Evolutionary conservation across 768 basidiomycete species (phyloP).

Genomic region (Leccinellum albellum): DNA sequence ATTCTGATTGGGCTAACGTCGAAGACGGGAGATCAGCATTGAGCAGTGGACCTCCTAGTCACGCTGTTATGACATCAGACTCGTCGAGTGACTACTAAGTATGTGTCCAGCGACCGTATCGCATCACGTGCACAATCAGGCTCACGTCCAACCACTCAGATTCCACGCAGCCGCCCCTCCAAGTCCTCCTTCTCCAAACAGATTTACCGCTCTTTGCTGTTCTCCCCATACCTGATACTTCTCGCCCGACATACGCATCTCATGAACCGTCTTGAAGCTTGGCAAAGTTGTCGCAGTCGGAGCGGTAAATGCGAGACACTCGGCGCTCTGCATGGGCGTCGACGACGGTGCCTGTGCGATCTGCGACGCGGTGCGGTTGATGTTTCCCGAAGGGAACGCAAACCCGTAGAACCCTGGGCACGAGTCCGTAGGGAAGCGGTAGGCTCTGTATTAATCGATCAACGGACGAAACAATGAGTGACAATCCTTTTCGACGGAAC

Average conservation of each 20-base stretch:
- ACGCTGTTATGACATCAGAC: no score
- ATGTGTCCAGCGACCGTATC: no score
- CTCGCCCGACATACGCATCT: constrained; percentile 8
- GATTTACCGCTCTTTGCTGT: background rate
- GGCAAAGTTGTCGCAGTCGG: constrained; percentile 13
- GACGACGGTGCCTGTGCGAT: constrained; percentile 20
- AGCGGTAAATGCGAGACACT: constrained; percentile 11
- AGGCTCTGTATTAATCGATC: constrained; percentile 14
- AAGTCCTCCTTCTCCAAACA: constrained; percentile 9
- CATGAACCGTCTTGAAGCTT: constrained; percentile 11
- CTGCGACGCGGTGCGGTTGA: constrained; percentile 19
- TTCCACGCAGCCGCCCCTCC: constrained; percentile 9
- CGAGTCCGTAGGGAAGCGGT: constrained; percentile 25
- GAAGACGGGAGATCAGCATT: no score
- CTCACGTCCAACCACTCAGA: constrained; percentile 2
- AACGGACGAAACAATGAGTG: no score
- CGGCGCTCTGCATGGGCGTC: constrained; percentile 13
- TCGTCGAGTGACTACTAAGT: no score
- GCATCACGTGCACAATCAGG: no score
- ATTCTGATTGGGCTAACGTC: no score
- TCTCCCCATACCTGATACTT: constrained; percentile 17
- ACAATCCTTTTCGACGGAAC: no score
- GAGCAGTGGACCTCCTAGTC: no score
- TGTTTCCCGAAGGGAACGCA: constrained; percentile 24
- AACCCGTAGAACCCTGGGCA: constrained; percentile 29